Base-by-base conservation (phyloP, 345 rosid genomes). In the Sisymbrium irio region DNA sequence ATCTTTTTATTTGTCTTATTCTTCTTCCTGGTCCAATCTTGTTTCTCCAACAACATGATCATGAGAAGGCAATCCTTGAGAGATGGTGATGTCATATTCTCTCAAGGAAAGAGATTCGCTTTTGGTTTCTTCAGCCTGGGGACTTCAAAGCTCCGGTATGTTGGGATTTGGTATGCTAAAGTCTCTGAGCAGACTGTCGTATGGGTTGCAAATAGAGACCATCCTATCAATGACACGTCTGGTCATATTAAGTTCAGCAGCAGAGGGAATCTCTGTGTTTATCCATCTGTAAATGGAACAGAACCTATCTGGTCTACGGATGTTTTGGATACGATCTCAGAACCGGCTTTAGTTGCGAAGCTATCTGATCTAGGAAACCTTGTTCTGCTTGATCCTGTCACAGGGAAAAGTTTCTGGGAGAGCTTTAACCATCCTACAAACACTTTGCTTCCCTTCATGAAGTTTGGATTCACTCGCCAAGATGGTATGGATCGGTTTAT, bases 141-240 rank as follows among this genome's bases (percentile, higher is more conserved):
- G 9, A 67, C 58, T 47, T 88, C 98, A 3, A 75, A 20, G n/a
- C 79, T 62, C 9, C 82, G 88, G 15, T 91, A 86, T 32, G 77
- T 93, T 9, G 98, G 95, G 27, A 89, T 88, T 20, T 91, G 98
- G 97, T 91, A 88, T 73, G 67, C 83, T 55, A 76, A 66, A 57
- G 76, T 83, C 68, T 22, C 89, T 5, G 74, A 39, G 5, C 70
- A 53, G 62, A 86, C 93, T 2, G 39, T 85, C 27, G 93, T 88
- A 6, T 92, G 96, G 96, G 92, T 92, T 27, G 96, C 98, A 17
- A 88, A 92, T 45, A 82, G 93, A 68, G 85, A 87, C 40, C 67
- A 50, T 59, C 93, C 91, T 5, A 47, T 90, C 22, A 71, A 68
- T 18, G 82, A 80, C 60, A 75, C 78, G 39, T 71, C 85, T 1